Evolutionary conservation across 257 asterid genomes (phyloP), one percentile per base, ranked within the genome.

Genomic region (Primulina tabacum): DNA sequence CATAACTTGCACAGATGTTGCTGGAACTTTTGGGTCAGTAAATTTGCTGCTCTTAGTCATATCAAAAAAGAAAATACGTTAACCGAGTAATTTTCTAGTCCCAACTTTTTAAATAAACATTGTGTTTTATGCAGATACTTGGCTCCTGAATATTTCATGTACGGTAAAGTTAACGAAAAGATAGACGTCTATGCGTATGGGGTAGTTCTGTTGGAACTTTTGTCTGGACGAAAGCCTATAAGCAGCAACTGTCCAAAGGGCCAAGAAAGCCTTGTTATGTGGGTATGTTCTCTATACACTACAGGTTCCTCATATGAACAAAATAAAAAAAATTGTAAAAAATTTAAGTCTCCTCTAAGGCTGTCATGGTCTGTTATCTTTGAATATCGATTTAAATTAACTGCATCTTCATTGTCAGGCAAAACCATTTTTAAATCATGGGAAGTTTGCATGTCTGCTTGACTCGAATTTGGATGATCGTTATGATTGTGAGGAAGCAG

Each of bases 111-210:
- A 30, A 62, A 58, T 61, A 65, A 62, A 33, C 59, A 29, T 33
- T 26, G 18, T 64, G 32, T 55, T 75, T 60, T 53, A 40, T 38
- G 33, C 84, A 92, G 98, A 50, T 94, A 94, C 77, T 80, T 94
- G 90, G 99, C 99, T 78, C 99, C 99, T 18, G 99, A 94, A 53
- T 94, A 94, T 83, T 94, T 94, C 82, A 89, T 94, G 97, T 86
- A 89, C 55, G 99, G 99, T 16, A 94, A 91, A 84, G 97, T 94
- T 30, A 91, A 85, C 53, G 91, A 89, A 73, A 94, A 91, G 85
- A 88, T 89, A 60, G 99, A 94, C 47, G 96, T 94, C 4, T 94
- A 91, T 75, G 99, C 99, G 8, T 90, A 83, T 60, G 99, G 99
- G 2, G 99, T 94, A 10, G 97, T 94, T 50, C 97, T 94, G 73